A percentile compares a stretch with the other conserved stretches of the same genome.
These are phyloP conservation scores for Epichloe scottii DNA, from an alignment of 2,329 filamentous ascomycete genomes.

Conservation along the genomic window DNA sequence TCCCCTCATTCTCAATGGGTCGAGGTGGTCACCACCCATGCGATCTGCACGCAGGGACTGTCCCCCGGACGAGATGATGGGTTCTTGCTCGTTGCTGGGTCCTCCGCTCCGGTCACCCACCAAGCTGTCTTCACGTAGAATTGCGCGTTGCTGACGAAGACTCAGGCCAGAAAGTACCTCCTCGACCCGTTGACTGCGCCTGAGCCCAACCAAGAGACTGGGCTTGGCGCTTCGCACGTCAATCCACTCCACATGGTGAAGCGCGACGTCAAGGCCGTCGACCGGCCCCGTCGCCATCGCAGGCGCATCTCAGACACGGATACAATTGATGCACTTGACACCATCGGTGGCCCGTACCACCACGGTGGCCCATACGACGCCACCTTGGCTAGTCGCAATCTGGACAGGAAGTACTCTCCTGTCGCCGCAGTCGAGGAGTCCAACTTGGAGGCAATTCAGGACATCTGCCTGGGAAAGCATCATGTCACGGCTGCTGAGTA, in stretches of 20 bases:
- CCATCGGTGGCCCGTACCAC: conserved; percentile 58
- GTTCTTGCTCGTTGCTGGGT: too few species aligned
- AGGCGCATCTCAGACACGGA: conserved; percentile 55
- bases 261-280: conserved; percentile 49
- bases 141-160: background rate
- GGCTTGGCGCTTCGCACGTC: conserved; percentile 47
- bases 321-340: conserved; percentile 69
- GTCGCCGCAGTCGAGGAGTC: conserved; percentile 62
- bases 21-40: background rate
- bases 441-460: conserved; percentile 65
- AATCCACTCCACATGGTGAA: conserved; percentile 53
- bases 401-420: conserved; percentile 48
- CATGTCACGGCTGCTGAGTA: conserved; percentile 13
- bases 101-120: too few species aligned
- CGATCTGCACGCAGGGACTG: background rate
- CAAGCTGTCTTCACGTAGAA: background rate
- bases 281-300: conserved; percentile 55
- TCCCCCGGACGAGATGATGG: too few species aligned
- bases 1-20: background rate
- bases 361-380: conserved; percentile 89
- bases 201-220: conserved; percentile 55
- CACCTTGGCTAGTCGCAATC: conserved; percentile 62
- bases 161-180: conserved; percentile 51
- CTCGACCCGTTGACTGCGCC: conserved; percentile 58
- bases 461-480: conserved; percentile 69